Evolutionary conservation across 192 early-diverging fungal genomes (phyloP).

Genomic region (Linnemannia hyalina): DNA sequence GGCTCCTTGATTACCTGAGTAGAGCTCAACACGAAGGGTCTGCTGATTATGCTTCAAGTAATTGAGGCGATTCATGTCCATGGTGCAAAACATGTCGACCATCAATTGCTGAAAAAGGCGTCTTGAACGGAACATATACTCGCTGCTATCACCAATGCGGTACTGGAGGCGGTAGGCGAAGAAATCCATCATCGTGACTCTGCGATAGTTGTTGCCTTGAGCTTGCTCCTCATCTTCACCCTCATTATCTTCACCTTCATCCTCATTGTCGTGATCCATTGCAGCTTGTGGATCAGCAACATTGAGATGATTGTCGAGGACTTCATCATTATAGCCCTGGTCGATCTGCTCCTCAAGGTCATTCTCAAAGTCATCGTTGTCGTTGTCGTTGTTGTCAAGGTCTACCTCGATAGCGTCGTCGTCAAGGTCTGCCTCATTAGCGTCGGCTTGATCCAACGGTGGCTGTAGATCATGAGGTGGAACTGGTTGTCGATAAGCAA

Average conservation of each 20-base stretch:
- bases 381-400: too few species aligned
- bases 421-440: not conserved
- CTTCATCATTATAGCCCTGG: not conserved
- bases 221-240: conserved; percentile 6
- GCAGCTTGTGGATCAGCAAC: conserved; percentile 1
- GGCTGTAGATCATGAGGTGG: not conserved
- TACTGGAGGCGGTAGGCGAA: conserved; percentile 1
- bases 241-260: not conserved
- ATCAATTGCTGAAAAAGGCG: not conserved
- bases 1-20: not conserved
- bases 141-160: not conserved
- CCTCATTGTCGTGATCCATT: not conserved
- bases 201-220: not conserved
- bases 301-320: not conserved
- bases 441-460: not conserved
- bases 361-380: not conserved
- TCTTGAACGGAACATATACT: not conserved
- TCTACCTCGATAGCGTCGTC: too few species aligned
- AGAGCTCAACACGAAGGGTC: not conserved
- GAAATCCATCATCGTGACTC: conserved; percentile 3
- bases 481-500: not conserved
- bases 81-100: conserved; percentile 1
- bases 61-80: conserved; percentile 12
- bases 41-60: not conserved
- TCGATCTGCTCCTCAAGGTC: not conserved